A percentile compares a stretch with the other conserved stretches of the same genome.
phyloP scores from a whole-genome alignment of 2,329 filamentous ascomycete genomes.

The Colletotrichum graminicola region DNA sequence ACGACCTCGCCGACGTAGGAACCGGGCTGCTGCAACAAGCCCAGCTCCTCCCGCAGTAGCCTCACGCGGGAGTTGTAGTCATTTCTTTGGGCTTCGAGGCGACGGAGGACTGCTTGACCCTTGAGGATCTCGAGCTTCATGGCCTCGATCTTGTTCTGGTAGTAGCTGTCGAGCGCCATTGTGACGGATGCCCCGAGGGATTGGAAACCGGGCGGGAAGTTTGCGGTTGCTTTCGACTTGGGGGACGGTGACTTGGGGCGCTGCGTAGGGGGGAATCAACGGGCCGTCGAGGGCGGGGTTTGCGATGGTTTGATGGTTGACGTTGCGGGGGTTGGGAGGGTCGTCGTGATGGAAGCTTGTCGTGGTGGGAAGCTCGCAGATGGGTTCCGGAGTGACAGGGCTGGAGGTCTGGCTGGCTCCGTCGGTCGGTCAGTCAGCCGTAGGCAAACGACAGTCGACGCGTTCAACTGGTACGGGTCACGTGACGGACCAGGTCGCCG shows the following conservation, averaged over 20 bases:
- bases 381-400: conserved; percentile 41
- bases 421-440: conserved; percentile 38
- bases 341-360: conserved; percentile 42
- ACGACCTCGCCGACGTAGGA: conserved; percentile 99
- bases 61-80: conserved; percentile 99
- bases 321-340: conserved; percentile 25
- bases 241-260: background rate
- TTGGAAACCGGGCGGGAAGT: conserved; percentile 39
- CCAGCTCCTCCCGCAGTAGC: conserved; percentile 93
- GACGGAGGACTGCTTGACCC: conserved; percentile 92
- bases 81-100: conserved; percentile 97
- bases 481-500: conserved; percentile 16
- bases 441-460: conserved; percentile 44
- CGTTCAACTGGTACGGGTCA: conserved; percentile 33
- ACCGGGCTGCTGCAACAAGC: conserved; percentile 94
- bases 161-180: conserved; percentile 99
- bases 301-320: conserved; percentile 36
- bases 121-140: conserved; percentile 99
- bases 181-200: conserved; percentile 55
- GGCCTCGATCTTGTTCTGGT: conserved; percentile 99
- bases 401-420: conserved; percentile 37
- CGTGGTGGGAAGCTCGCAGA: conserved; percentile 40
- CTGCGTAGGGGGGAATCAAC: conserved; percentile 21
- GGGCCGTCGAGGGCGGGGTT: conserved; percentile 27
- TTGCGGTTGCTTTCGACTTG: conserved; percentile 2